Base-by-base conservation (phyloP, 2,329 filamentous ascomycete species). In the Cladobotryum protrusum region DNA sequence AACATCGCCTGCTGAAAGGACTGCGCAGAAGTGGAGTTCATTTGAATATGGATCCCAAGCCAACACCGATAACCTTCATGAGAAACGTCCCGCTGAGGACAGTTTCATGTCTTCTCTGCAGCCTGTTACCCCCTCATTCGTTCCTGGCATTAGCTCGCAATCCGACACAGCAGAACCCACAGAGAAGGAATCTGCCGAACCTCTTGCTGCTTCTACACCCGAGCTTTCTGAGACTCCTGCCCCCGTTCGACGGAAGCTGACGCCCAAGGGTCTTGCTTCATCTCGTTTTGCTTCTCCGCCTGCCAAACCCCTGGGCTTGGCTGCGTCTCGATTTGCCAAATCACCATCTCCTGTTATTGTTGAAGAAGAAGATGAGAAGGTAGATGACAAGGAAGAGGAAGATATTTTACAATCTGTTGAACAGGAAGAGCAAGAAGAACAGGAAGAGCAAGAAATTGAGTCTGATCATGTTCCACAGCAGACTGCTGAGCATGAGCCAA, bases 101-200 rank as follows among this genome's bases (percentile, higher is more conserved):
- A 58, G 52, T 13, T 69, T 75, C 18, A 45, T 15, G 57, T 32
- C 41, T 32, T 43, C 41, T 4, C 48, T 62, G 11, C 91, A 87
- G 34, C 85, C 86, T 4, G 76, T 81, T 14, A 86, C 87, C 1
- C 81, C 80, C 59, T 77, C 86, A 0, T 95, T 93, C 63, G 77
- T 73, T 4, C 77, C 78, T 13, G 69, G 72, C 15, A 67, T 61
- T 32, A 54, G 62, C 57, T 52, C 66, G 52, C 58, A 61, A 35
- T 50, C 62, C 24, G 59, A 60, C 1, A 55, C 36, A 2, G 61
- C 60, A 24, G 46, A 51, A 9, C 20, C 20, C 3, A 18, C 55
- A 4, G 47, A 53, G 11, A 56, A 59, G n/a, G 52, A 57, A n/a
- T 52, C 53, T 7, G 56, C 60, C n/a, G 54, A 51, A 29, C 57